These are phyloP conservation scores for Cercis canadensis DNA, from an alignment of 306 rosid species.

Conservation along the genomic window DNA sequence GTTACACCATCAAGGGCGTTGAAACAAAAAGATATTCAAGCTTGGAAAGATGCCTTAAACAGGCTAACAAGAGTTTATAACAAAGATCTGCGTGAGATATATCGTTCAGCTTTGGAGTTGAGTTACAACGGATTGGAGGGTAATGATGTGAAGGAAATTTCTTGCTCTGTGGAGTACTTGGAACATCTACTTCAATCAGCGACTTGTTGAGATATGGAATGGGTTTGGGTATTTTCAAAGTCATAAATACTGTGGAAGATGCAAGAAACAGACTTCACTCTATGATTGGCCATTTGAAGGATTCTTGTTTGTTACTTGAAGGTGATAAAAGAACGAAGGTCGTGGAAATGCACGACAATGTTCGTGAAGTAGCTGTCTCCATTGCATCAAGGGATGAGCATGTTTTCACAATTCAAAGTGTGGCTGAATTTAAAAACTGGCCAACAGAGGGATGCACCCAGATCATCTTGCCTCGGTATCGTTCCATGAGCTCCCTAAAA, in stretches of 20 bases:
- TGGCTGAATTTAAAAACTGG: not conserved
- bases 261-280: not conserved
- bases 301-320: not conserved
- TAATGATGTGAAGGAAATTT: constrained; percentile 1
- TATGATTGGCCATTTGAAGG: constrained; percentile 10
- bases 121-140: not conserved
- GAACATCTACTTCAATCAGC: accelerated
- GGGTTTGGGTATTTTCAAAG: constrained; percentile 24
- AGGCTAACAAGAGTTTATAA: not conserved
- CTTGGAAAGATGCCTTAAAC: constrained; percentile 21
- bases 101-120: constrained; percentile 21
- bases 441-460: not conserved
- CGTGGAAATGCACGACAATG: constrained; percentile 26
- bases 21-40: not conserved
- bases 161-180: constrained; percentile 3
- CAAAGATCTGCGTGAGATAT: not conserved
- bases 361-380: not conserved
- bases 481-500: not conserved
- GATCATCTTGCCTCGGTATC: not conserved
- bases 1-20: not conserved
- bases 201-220: not conserved
- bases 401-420: not conserved
- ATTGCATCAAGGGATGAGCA: not conserved
- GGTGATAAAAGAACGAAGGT: accelerated
- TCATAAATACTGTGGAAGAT: not conserved